A percentile compares a stretch with the other conserved stretches of the same genome.
Conservation (phyloP, 2,329 filamentous ascomycete species). For the Penicillium decumbens region DNA sequence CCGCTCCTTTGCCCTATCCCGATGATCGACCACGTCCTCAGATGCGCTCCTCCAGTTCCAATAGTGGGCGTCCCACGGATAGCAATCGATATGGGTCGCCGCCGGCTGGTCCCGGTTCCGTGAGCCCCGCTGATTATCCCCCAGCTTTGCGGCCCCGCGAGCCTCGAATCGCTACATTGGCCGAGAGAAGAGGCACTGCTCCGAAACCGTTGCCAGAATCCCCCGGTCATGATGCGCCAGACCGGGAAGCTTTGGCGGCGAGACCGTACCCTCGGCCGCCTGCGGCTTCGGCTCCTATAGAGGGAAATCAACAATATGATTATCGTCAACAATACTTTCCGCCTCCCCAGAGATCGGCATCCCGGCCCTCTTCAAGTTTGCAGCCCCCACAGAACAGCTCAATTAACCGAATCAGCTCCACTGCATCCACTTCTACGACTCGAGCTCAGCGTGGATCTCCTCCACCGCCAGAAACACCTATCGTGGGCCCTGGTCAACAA, state of each 20-base stretch:
- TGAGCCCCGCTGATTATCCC: slow-evolving; percentile 37
- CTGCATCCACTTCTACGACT: slow-evolving; percentile 88
- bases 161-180: slow-evolving; percentile 58
- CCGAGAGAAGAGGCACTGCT: slow-evolving; percentile 69
- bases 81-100: slow-evolving; percentile 28
- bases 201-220: slow-evolving; percentile 81
- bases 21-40: slow-evolving; percentile 53
- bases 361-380: slow-evolving; percentile 32
- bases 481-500: slow-evolving; percentile 66
- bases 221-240: slow-evolving; percentile 67
- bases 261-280: slow-evolving; percentile 48
- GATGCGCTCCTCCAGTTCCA: slow-evolving; percentile 30
- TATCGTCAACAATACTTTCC: slow-evolving; percentile 62
- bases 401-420: slow-evolving; percentile 63
- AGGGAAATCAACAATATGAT: slow-evolving; percentile 43
- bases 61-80: slow-evolving; percentile 27
- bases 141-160: slow-evolving; percentile 44
- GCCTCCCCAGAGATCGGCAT: slow-evolving; percentile 42
- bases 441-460: slow-evolving; percentile 87
- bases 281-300: slow-evolving; percentile 34
- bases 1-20: slow-evolving; percentile 65
- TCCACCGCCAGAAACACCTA: slow-evolving; percentile 87
- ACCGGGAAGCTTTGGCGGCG: slow-evolving; percentile 76
- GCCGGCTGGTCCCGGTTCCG: slow-evolving; percentile 24
- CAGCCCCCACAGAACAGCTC: slow-evolving; percentile 40